A percentile compares a stretch with the other conserved stretches of the same genome.
phyloP scores from a whole-genome alignment of 345 rosid species.

The Citrus maxima region DNA sequence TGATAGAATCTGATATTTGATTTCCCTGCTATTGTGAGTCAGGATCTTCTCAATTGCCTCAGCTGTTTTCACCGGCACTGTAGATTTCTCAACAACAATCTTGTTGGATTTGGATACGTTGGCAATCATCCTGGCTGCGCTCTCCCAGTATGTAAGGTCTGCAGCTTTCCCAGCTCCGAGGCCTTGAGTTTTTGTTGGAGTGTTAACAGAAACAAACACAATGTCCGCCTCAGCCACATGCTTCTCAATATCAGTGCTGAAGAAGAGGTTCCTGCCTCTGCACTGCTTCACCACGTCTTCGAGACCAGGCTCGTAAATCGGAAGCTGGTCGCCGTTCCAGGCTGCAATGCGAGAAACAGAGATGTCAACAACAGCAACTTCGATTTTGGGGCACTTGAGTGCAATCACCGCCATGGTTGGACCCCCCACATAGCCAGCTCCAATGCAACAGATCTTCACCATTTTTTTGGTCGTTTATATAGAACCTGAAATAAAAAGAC shows the following conservation, averaged over 20 bases:
- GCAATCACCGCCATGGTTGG: constrained; percentile 82
- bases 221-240: constrained; percentile 78
- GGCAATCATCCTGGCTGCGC: constrained; percentile 86
- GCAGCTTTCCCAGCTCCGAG: constrained; percentile 92
- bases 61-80: constrained; percentile 82
- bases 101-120: constrained; percentile 75
- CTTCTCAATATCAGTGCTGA: constrained; percentile 70
- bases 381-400: constrained; percentile 55
- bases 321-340: constrained; percentile 70
- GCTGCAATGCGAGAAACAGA: constrained; percentile 58
- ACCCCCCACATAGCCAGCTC: constrained; percentile 76
- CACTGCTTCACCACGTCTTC: constrained; percentile 66
- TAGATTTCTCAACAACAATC: constrained; percentile 87
- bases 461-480: constrained; percentile 23
- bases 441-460: constrained; percentile 79
- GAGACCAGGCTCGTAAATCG: constrained; percentile 71
- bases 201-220: constrained; percentile 74
- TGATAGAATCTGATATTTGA: constrained; percentile 80
- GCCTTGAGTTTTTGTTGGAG: constrained; percentile 78
- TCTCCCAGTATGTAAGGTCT: constrained; percentile 85
- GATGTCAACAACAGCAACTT: constrained; percentile 71
- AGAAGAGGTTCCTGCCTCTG: constrained; percentile 69
- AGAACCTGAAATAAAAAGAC: constrained; percentile 9
- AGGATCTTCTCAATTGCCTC: constrained; percentile 83
- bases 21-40: constrained; percentile 74